A percentile compares a stretch with the other conserved stretches of the same genome.
Evolutionary conservation across 306 rosid species (phyloP).

Genomic region (Mimosa bimucronata): DNA sequence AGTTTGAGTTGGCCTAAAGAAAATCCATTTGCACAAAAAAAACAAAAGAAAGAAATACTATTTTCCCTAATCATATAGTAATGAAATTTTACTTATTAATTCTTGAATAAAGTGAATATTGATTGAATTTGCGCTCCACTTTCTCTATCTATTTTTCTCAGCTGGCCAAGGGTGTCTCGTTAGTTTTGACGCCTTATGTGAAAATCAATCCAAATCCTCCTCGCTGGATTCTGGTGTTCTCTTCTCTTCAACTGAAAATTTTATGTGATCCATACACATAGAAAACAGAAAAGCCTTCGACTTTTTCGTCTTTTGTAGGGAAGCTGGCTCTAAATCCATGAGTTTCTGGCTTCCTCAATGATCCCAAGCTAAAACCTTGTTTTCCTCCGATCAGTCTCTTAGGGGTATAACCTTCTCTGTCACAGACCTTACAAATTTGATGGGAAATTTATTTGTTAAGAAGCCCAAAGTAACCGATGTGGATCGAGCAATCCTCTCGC

Average conservation of each 20-base stretch:
- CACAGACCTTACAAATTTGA: slow-evolving; percentile 24
- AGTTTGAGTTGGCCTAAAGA: too few species aligned
- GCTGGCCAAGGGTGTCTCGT: neutral
- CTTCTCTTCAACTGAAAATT: slow-evolving; percentile 2
- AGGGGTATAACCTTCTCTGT: neutral
- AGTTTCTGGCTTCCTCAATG: neutral
- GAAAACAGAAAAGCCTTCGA: neutral
- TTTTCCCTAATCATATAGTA: too few species aligned
- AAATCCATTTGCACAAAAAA: too few species aligned
- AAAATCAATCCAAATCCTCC: neutral
- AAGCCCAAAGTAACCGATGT: slow-evolving; percentile 95
- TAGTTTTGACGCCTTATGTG: neutral
- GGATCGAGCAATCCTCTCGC: slow-evolving; percentile 92
- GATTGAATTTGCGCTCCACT: too few species aligned
- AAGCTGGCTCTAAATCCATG: neutral
- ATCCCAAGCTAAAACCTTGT: slow-evolving; percentile 3
- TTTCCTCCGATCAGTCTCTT: neutral
- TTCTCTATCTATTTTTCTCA: neutral
- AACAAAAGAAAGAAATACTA: too few species aligned
- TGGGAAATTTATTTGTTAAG: slow-evolving; percentile 95
- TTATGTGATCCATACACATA: neutral
- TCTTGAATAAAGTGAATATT: too few species aligned
- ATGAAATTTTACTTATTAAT: too few species aligned
- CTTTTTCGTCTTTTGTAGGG: neutral
- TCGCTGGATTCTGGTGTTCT: neutral